phyloP scores from a whole-genome alignment of 139 green algal genomes.

The Coccomyxa sp. region DNA sequence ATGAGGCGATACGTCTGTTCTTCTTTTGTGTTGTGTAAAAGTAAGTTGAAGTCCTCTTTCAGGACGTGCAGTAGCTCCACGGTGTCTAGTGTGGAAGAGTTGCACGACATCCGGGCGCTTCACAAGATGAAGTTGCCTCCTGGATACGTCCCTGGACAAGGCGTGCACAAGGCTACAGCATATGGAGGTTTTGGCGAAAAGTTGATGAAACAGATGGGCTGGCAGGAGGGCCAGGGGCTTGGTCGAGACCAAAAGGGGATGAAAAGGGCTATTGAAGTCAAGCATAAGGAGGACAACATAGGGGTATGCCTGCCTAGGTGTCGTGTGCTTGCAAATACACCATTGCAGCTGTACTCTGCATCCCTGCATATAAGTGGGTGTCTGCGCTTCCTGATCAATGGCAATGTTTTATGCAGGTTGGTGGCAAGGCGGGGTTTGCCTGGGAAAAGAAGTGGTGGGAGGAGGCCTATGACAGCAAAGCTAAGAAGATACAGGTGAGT shows the following conservation, averaged over 20 bases:
- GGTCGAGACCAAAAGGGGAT: constrained; percentile 67
- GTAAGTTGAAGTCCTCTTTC: too few relatives aligned
- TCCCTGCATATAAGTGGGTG: not conserved
- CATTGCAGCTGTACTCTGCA: not conserved
- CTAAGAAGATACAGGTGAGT: constrained; percentile 26
- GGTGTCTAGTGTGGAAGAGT: too few relatives aligned
- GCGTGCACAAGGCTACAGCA: constrained; percentile 57
- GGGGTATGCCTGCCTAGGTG: constrained; percentile 39
- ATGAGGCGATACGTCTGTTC: too few relatives aligned
- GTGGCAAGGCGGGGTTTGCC: constrained; percentile 41
- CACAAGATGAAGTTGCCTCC: constrained; percentile 77
- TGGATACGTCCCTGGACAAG: constrained; percentile 66
- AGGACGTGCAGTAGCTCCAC: too few relatives aligned
- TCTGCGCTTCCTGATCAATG: not conserved
- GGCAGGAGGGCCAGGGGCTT: constrained; percentile 72
- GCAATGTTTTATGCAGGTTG: constrained; percentile 45
- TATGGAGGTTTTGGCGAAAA: constrained; percentile 78
- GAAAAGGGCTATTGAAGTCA: constrained; percentile 67
- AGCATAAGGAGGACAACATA: constrained; percentile 78
- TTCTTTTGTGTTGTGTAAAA: too few relatives aligned
- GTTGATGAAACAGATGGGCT: constrained; percentile 77
- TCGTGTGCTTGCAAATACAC: not conserved
- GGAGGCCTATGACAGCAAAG: constrained; percentile 59
- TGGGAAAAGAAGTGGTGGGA: constrained; percentile 81
- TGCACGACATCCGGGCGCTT: too few relatives aligned